These are phyloP conservation scores for Pseudocercospora crystallina DNA, from an alignment of 2,329 filamentous ascomycete species.

Conservation along the genomic window DNA sequence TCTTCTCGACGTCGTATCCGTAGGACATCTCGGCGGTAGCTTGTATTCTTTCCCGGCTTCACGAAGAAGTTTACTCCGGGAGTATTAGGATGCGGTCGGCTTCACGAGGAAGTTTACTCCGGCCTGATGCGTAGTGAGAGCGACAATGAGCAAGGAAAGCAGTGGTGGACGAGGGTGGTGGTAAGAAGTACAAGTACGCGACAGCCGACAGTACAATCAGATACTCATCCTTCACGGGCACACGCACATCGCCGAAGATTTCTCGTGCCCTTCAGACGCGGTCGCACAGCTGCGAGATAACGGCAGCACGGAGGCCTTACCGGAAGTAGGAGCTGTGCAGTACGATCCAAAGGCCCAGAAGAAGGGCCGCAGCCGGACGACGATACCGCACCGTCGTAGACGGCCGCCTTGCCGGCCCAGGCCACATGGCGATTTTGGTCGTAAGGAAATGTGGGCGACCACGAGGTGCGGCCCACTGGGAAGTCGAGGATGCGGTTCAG, in stretches of 20 bases:
- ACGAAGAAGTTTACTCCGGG: constrained; percentile 5
- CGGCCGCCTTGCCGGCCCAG: background rate
- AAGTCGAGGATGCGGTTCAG: background rate
- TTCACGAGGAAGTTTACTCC: constrained; percentile 25
- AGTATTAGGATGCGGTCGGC: constrained; percentile 8
- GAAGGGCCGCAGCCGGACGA: constrained; percentile 6
- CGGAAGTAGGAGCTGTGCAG: constrained; percentile 1
- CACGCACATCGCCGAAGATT: constrained; percentile 5
- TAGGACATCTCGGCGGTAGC: constrained; percentile 12
- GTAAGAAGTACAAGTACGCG: background rate
- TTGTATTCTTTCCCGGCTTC: constrained; percentile 1
- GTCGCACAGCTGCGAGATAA: constrained; percentile 5
- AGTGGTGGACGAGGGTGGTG: background rate
- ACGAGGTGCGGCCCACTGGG: background rate
- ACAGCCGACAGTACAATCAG: background rate
- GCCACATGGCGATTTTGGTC: background rate
- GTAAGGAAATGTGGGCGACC: background rate
- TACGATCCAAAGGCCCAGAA: constrained; percentile 3
- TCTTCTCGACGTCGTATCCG: constrained; percentile 23
- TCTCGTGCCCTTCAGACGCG: background rate
- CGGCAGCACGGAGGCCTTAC: constrained; percentile 3
- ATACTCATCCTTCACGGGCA: background rate
- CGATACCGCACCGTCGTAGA: too few relatives aligned
- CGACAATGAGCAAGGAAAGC: background rate
- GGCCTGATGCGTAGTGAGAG: constrained; percentile 4